Evolutionary conservation across 148 eudicot species (phyloP).

Genomic region (Spergularia marina): DNA sequence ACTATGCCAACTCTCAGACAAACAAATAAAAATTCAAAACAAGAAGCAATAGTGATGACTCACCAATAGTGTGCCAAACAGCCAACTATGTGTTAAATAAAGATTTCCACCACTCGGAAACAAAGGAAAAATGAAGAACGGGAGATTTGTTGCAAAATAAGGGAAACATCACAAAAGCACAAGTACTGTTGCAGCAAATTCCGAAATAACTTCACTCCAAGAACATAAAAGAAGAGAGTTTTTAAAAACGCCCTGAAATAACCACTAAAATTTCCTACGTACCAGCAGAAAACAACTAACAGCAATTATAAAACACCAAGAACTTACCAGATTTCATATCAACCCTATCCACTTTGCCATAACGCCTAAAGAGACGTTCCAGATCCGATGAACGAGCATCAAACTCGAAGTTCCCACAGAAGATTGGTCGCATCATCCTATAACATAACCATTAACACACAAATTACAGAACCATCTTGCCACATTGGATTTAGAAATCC

Average conservation of each 20-base stretch:
- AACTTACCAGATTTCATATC: slow-evolving; percentile 61
- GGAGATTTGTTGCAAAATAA: not conserved
- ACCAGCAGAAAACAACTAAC: not conserved
- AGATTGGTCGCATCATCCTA: slow-evolving; percentile 53
- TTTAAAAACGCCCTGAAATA: not conserved
- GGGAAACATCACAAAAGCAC: not conserved
- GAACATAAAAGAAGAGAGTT: too few species aligned
- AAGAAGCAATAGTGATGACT: not conserved
- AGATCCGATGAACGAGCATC: slow-evolving; percentile 55
- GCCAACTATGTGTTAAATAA: not conserved
- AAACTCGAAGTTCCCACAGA: slow-evolving; percentile 61
- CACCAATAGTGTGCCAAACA: not conserved
- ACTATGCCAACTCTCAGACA: not conserved
- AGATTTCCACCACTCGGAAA: too few species aligned
- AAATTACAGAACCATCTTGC: not conserved
- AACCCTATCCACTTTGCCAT: slow-evolving; percentile 67
- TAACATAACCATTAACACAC: not conserved
- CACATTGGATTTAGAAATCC: not conserved
- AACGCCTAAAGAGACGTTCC: slow-evolving; percentile 55
- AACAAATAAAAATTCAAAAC: not conserved
- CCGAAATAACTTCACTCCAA: too few species aligned
- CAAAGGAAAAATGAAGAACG: not conserved
- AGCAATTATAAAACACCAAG: not conserved
- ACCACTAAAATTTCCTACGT: not conserved
- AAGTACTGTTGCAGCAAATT: not conserved